Base-by-base conservation (phyloP, 176 grass and related monocot genomes). In the Musa acuminata region DNA sequence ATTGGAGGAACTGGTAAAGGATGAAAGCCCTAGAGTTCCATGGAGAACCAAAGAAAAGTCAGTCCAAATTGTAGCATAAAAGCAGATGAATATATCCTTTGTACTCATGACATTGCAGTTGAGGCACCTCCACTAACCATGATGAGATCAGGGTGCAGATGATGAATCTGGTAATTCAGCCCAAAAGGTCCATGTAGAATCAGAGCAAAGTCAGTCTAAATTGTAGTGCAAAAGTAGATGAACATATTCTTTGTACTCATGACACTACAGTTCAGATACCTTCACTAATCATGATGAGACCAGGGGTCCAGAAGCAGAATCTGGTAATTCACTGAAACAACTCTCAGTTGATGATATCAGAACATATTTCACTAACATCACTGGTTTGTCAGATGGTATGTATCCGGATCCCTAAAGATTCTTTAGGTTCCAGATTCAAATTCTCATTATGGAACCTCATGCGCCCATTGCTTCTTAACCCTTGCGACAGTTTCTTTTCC, bases 11-110 rank as follows among this genome's bases (percentile, higher is more conserved):
- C 72, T 81, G 77, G 86, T 75, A 73, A 54, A 73, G n/a, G 71
- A 53, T 75, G 80, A 82, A 29, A 83, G 79, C 35, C 78, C 84
- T 54, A 83, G 68, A 70, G 84, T 83, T 35, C 80, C 88, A 88
- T 91, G 70, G 35, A 80, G 2, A 79, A 84, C 72, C 58, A 82
- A 67, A 13, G 29, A 78, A 14, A 84, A 73, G 63, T 81, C 80
- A 79, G 50, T 49, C 62, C 22, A 59, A 53, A 5, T 73, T 24
- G 49, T 17, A 48, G 52, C 22, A 26, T 25, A 69, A 75, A 24
- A 49, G 16, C 71, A 43, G 4, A 67, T n/a, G 65, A 76, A 75
- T 76, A 73, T 8, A 66, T 53, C 49, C 64, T 64, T 52, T 20
- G 29, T 67, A 52, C 49, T 11, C 23, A 79, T 11, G 52, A 54